These are phyloP conservation scores for Colletotrichum agaves DNA, from an alignment of 2,329 filamentous ascomycete genomes.

Conservation along the genomic window DNA sequence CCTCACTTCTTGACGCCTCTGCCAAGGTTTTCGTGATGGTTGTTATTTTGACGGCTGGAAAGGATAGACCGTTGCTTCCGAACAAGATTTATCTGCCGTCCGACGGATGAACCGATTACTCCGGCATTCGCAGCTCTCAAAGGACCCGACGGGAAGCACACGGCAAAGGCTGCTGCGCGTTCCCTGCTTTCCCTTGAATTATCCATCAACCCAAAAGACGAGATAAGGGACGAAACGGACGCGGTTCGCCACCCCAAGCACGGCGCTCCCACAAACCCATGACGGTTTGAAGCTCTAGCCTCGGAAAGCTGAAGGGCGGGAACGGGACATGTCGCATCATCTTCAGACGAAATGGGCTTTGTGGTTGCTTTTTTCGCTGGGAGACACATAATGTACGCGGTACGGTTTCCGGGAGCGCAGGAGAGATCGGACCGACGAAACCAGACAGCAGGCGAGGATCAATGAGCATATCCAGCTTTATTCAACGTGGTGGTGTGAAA, in stretches of 20 bases:
- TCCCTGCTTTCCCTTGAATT: neutral
- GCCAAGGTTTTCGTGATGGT: neutral
- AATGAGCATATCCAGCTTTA: neutral
- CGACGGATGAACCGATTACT: constrained; percentile 10
- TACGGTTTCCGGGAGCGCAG: constrained; percentile 1
- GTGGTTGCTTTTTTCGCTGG: neutral
- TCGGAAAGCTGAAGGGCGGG: constrained; percentile 12
- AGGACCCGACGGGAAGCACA: neutral
- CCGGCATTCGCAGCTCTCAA: neutral
- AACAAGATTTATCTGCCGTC: constrained; percentile 2
- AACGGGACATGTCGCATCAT: constrained; percentile 30
- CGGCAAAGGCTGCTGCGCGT: constrained; percentile 6
- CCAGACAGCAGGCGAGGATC: neutral
- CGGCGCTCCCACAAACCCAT: constrained; percentile 11
- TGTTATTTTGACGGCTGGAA: neutral
- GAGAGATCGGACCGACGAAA: constrained; percentile 3
- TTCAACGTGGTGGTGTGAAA: constrained; percentile 12
- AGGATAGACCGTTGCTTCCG: constrained; percentile 8
- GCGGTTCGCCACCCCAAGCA: constrained; percentile 11
- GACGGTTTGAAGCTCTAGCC: constrained; percentile 7
- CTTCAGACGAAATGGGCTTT: constrained; percentile 25
- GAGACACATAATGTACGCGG: constrained; percentile 24
- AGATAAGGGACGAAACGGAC: constrained; percentile 25
- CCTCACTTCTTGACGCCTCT: neutral
- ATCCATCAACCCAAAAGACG: neutral